Base-by-base conservation (phyloP, 441 rosid species). In the Codiaeum variegatum region DNA sequence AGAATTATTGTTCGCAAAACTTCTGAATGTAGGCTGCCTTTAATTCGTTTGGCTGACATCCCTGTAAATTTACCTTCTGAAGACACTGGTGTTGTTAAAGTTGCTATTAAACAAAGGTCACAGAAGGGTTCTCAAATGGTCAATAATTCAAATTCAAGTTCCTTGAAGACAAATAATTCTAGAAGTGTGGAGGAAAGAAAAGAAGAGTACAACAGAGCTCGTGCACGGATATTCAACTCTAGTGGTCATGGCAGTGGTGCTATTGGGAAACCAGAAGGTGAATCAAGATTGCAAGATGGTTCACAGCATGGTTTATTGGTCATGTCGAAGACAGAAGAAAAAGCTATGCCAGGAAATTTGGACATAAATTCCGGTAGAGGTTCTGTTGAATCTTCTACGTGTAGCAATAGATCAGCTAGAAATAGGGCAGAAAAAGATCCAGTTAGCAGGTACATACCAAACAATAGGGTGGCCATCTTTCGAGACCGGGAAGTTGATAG, bases 151-250 rank as follows among this genome's bases (percentile, higher is more conserved):
- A 81, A 78, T 74, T 85, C 87, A 60, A 82, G 81, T 75, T 85
- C 90, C n/a, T 15, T 32, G 5, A 89, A 88, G 74, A 11, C 84
- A 42, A 88, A 82, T 77, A 83, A 73, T 77, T 71, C 87, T 59
- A 91, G 84, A 80, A 91, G 91, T 63, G 91, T 91, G 74, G 97
- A 91, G 76, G 97, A 91, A 80, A 89, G 97, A 58, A 91, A 91
- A 78, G 97, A 91, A 76, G 97, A 91, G 69, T 91, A 91, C 78
- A 91, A 89, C 76, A 79, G 79, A 76, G 97, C 97, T 62, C 94
- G 97, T 38, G 97, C 91, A 26, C 80, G 97, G 67, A 91, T 91
- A 77, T 91, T 91, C 76, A 91, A 80, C 71, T 84, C 87, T 21
- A 82, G 36, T 74, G 80, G 70, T 77, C 68, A 66, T 38, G 75